A percentile compares a stretch with the other conserved stretches of the same genome.
Evolutionary conservation across 202 grass and related monocot genomes (phyloP).

Genomic region (Hordeum pubiflorum): DNA sequence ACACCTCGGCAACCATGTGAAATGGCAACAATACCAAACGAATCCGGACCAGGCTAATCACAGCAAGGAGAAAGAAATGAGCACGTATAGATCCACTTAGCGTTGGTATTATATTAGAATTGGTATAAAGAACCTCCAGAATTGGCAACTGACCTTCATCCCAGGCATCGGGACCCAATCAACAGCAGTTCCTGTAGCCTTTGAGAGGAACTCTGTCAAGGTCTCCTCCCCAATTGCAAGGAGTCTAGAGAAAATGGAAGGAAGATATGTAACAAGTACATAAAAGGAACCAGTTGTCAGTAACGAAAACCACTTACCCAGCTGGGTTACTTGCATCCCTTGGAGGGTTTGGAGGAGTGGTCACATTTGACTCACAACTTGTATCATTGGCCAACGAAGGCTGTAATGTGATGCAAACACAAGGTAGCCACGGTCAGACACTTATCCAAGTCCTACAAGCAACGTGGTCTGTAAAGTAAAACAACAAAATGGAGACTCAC

Average conservation of each 20-base stretch:
- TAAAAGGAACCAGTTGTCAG: neutral
- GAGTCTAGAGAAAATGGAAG: constrained; percentile 37
- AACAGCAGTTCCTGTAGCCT: constrained; percentile 99
- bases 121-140: neutral
- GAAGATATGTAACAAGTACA: neutral
- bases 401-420: constrained; percentile 28
- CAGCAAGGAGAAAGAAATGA: neutral
- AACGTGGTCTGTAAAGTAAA: neutral
- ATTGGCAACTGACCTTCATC: constrained; percentile 72
- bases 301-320: constrained; percentile 53
- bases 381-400: constrained; percentile 65
- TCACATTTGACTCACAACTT: constrained; percentile 85
- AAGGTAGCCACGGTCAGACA: neutral
- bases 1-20: constrained; percentile 92
- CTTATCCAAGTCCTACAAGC: neutral
- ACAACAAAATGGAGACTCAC: constrained; percentile 34
- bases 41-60: constrained; percentile 99
- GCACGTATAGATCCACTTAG: neutral
- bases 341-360: constrained; percentile 65
- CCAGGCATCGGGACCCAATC: constrained; percentile 99
- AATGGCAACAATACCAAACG: constrained; percentile 93
- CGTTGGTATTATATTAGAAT: neutral
- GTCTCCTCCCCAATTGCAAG: constrained; percentile 91
- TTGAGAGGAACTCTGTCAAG: constrained; percentile 96
- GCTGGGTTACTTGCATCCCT: constrained; percentile 87